phyloP scores from a whole-genome alignment of 129 eudicot genomes.

The Tagetes patula region DNA sequence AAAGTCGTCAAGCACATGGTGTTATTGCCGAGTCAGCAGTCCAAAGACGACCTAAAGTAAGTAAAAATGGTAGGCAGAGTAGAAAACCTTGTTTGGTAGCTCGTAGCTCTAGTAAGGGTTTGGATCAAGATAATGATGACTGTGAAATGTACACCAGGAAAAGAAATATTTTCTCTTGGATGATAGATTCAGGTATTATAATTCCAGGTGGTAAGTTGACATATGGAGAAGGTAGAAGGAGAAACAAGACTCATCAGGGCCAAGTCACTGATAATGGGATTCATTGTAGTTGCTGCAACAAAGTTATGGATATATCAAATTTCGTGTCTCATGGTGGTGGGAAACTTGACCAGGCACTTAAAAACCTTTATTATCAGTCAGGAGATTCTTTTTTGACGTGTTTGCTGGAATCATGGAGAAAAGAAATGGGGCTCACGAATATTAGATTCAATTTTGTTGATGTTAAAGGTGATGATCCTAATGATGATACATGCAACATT shows the following conservation, averaged over 20 bases:
- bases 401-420: constrained; percentile 64
- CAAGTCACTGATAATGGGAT: constrained; percentile 69
- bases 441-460: constrained; percentile 50
- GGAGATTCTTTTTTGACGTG: constrained; percentile 59
- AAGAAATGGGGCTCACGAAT: constrained; percentile 43
- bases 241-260: constrained; percentile 51
- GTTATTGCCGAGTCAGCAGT: constrained; percentile 3
- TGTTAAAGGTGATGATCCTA: constrained; percentile 75
- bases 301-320: constrained; percentile 34
- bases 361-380: constrained; percentile 45
- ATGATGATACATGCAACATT: constrained; percentile 89
- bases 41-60: constrained; percentile 34
- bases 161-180: constrained; percentile 71
- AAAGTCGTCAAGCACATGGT: constrained; percentile 1
- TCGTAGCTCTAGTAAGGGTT: constrained; percentile 54
- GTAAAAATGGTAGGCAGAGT: constrained; percentile 30
- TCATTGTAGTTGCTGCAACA: constrained; percentile 63
- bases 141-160: constrained; percentile 47
- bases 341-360: constrained; percentile 32
- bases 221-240: constrained; percentile 41
- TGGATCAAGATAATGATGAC: constrained; percentile 43
- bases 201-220: constrained; percentile 54
- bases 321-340: constrained; percentile 71
- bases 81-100: constrained; percentile 62
- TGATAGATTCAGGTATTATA: constrained; percentile 71